Base-by-base conservation (phyloP, 306 rosid species). In the Trifolium subterraneum region DNA sequence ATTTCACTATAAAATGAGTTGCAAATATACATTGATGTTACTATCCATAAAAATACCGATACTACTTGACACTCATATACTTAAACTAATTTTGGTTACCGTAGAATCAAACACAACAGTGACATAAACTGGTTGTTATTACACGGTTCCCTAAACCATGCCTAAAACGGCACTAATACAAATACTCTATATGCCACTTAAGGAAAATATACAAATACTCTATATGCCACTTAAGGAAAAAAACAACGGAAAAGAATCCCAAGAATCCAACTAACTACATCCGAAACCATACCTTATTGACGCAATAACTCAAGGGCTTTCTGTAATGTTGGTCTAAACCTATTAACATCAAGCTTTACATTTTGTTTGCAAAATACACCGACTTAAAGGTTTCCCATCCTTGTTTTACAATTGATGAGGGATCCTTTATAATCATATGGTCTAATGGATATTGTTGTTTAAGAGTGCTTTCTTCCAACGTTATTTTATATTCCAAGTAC, bases 261-360 rank as follows among this genome's bases (percentile, higher is more conserved):
- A n/a, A 41, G 20, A 22, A 22, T 75, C 72, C 56, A 56, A 44
- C 61, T 54, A 44, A 25, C 58, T 73, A 23, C 38, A 47, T 65
- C 18, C 18, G 13, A 56, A 23, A 12, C 63, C 33, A 56, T 13
- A 11, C 80, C 85, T 73, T 73, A 87, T 56, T 75, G 80, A 35
- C 72, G 91, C 87, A 93, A 79, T 74, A 93, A 93, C 86, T 91
- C 87, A 14, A 93, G 87, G 42, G 98, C 93, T 82, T 84, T 85
- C 38, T 79, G 64, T 85, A 93, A 77, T 73, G 87, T 88, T 18
- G 93, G 88, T 78, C 62, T 88, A 70, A 93, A 93, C 85, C 88
- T 91, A n/a, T 81, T 72, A 59, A 89, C 74, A 76, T 93, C 82
- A 75, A 93, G 84, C 16, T 60, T 86, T 22, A 90, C 88, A 75